Conservation (phyloP, 176 grass and related monocot genomes). For the Bromus sterilis region DNA sequence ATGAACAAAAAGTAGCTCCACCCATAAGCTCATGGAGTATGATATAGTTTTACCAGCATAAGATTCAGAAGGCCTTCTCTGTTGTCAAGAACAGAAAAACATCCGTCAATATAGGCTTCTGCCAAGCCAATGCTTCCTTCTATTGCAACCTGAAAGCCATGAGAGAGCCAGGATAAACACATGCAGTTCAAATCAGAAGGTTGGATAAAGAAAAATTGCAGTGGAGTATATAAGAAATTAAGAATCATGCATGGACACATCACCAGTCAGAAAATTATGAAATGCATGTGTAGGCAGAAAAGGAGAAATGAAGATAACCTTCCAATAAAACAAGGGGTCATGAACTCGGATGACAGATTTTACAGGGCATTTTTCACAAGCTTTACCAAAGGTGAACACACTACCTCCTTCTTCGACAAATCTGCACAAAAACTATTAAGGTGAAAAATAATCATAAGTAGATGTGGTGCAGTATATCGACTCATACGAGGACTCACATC, state of each 20-base stretch:
- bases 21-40: not conserved
- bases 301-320: not conserved
- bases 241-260: not conserved
- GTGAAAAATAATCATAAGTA: not conserved
- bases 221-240: not conserved
- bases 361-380: not conserved
- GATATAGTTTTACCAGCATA: not conserved
- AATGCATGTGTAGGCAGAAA: not conserved
- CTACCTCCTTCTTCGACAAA: not conserved
- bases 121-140: not conserved
- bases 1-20: not conserved
- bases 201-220: not conserved
- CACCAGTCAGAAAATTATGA: not conserved
- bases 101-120: not conserved
- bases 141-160: not conserved
- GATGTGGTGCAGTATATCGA: not conserved
- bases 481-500: not conserved
- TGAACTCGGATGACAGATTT: not conserved
- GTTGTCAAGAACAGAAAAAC: not conserved
- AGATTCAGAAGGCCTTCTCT: not conserved
- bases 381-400: not conserved
- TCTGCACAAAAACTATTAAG: not conserved
- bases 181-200: not conserved
- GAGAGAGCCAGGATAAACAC: not conserved
- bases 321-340: slow-evolving; percentile 2